Conservation (phyloP, 2,329 filamentous ascomycete species). For the Microcyclospora tardicrescens region DNA sequence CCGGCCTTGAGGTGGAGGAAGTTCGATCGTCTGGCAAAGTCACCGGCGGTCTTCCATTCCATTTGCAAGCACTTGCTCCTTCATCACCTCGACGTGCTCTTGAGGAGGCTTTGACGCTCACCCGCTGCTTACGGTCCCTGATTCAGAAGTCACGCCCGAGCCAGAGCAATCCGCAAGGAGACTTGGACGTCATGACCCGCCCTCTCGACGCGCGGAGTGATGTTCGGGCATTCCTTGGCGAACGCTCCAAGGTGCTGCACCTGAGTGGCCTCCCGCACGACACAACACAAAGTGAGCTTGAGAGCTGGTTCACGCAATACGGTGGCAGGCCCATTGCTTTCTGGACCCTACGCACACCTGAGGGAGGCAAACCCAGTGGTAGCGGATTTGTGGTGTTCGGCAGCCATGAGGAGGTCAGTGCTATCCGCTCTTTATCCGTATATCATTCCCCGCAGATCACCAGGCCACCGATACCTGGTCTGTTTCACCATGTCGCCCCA, state of each 20-base stretch:
- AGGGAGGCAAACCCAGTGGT: conserved; percentile 98
- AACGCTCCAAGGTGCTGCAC: conserved; percentile 95
- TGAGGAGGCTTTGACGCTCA: conserved; percentile 91
- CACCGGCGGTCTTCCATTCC: conserved; percentile 97
- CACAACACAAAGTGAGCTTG: conserved; percentile 94
- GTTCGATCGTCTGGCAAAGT: conserved; percentile 96
- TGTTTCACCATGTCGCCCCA: no score
- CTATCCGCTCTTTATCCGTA: neutral
- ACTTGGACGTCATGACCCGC: conserved; percentile 84
- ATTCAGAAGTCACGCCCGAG: conserved; percentile 93
- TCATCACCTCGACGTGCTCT: conserved; percentile 91
- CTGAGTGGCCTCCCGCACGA: conserved; percentile 96
- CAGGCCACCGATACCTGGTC: no score
- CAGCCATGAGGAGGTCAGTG: conserved; percentile 89
- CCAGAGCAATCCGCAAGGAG: conserved; percentile 50
- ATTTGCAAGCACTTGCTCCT: conserved; percentile 87
- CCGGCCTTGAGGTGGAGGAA: conserved; percentile 92
- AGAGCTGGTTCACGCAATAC: conserved; percentile 99
- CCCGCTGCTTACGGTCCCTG: conserved; percentile 79
- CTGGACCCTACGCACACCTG: conserved; percentile 93
- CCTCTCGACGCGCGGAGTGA: conserved; percentile 96
- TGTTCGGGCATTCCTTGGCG: conserved; percentile 86
- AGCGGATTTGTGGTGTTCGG: conserved; percentile 98
- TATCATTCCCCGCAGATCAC: no score
- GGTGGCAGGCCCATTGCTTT: conserved; percentile 96